phyloP scores from a whole-genome alignment of 345 rosid species.

The Camelina laxa region DNA sequence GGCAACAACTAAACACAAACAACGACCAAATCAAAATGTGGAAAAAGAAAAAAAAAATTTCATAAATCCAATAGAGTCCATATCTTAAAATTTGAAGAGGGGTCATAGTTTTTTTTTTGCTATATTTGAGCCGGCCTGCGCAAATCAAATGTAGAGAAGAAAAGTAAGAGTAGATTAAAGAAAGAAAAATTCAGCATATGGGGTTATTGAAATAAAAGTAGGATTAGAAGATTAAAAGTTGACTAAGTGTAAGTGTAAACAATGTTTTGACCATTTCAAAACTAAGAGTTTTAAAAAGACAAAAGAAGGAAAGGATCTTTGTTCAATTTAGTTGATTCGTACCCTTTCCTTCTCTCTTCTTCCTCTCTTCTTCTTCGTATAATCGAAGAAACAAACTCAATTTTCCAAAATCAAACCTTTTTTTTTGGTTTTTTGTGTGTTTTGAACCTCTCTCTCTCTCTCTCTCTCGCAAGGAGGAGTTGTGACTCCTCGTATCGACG shows the following conservation, averaged over 20 bases:
- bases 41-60: background rate
- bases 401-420: background rate
- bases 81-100: too few relatives aligned
- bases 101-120: too few relatives aligned
- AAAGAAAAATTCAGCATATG: background rate
- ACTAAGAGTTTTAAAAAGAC: background rate
- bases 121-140: too few relatives aligned
- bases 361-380: constrained; percentile 12
- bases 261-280: constrained; percentile 21
- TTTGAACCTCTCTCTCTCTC: too few relatives aligned
- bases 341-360: background rate
- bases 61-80: background rate
- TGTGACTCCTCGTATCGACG: too few relatives aligned
- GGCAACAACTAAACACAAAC: background rate
- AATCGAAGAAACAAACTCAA: background rate
- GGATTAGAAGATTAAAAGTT: background rate
- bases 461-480: too few relatives aligned
- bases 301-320: constrained; percentile 37
- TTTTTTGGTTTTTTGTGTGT: too few relatives aligned
- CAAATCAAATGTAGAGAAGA: background rate
- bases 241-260: background rate
- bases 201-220: background rate
- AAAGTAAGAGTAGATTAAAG: background rate
- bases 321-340: constrained; percentile 14
- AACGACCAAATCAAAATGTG: constrained; percentile 6